These are phyloP conservation scores for Dictyostelium citrinum DNA, from an alignment of 78 protist species.

Conservation along the genomic window DNA sequence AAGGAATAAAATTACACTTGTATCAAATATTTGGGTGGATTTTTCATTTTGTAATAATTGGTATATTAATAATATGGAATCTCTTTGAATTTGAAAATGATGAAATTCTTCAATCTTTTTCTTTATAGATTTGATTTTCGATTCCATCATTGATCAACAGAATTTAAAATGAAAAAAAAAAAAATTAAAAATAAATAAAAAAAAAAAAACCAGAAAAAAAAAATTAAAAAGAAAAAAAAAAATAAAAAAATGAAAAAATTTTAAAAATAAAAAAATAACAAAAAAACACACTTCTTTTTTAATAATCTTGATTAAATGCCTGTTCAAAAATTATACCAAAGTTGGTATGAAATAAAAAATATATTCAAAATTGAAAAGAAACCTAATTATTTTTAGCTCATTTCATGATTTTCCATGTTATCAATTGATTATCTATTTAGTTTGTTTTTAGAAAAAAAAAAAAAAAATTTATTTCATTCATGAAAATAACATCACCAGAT, in stretches of 20 bases:
- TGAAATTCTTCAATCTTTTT: neutral
- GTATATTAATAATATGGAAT: neutral
- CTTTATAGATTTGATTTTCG: neutral
- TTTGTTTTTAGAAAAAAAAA: no score
- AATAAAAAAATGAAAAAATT: neutral
- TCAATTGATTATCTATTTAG: no score
- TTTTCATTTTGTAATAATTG: conserved; percentile 5
- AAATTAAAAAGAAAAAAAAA: neutral
- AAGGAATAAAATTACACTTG: neutral
- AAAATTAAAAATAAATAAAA: neutral
- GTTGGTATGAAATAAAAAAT: no score
- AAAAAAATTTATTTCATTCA: no score
- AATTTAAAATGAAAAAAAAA: neutral
- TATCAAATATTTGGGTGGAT: neutral
- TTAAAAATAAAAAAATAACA: neutral
- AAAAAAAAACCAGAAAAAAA: neutral
- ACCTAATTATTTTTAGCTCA: no score
- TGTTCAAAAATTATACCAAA: no score
- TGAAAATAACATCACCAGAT: no score
- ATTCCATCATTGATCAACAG: neutral
- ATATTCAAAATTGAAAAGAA: no score
- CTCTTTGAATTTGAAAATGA: conserved; percentile 33
- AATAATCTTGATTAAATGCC: no score
- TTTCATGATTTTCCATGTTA: no score
- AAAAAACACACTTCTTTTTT: no score